phyloP scores from a whole-genome alignment of 2,329 filamentous ascomycete genomes.

The Dactylella cylindrospora region DNA sequence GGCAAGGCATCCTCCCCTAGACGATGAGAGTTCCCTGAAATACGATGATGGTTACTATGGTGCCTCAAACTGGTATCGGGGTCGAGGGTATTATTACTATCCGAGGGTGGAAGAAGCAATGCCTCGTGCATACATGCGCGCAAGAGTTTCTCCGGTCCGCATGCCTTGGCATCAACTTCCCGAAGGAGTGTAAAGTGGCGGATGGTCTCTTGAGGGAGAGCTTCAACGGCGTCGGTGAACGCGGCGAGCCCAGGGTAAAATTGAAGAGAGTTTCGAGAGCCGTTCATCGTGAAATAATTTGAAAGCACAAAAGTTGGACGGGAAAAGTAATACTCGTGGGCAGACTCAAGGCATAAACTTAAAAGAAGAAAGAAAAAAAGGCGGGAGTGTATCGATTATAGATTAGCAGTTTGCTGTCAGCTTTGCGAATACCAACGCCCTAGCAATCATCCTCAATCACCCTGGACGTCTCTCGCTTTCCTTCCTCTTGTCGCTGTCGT shows the following conservation, averaged over 20 bases:
- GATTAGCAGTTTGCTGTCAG: no score
- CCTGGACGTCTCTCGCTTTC: no score
- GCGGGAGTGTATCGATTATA: no score
- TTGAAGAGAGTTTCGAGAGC: no score
- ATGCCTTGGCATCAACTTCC: slow-evolving; percentile 96
- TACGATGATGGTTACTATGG: slow-evolving; percentile 2
- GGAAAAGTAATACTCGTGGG: no score
- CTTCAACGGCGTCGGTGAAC: slow-evolving; percentile 89
- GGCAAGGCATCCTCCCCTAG: background rate
- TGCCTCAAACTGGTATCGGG: background rate
- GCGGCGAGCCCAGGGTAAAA: slow-evolving; percentile 69
- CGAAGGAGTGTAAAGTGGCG: slow-evolving; percentile 94
- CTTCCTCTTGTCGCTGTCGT: no score
- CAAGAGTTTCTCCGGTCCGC: slow-evolving; percentile 79
- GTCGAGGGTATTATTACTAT: slow-evolving; percentile 32
- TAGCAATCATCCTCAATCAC: no score
- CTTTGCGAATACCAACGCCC: no score
- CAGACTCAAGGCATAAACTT: no score
- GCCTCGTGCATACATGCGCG: slow-evolving; percentile 71
- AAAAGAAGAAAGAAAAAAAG: no score
- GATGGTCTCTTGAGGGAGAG: slow-evolving; percentile 90
- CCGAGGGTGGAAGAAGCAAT: slow-evolving; percentile 7
- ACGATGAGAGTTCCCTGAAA: background rate
- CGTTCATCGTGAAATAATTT: no score
- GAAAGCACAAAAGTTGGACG: no score